Evolutionary conservation across 2,329 filamentous ascomycete genomes (phyloP).

Genomic region (Colletotrichum tamarilloi): DNA sequence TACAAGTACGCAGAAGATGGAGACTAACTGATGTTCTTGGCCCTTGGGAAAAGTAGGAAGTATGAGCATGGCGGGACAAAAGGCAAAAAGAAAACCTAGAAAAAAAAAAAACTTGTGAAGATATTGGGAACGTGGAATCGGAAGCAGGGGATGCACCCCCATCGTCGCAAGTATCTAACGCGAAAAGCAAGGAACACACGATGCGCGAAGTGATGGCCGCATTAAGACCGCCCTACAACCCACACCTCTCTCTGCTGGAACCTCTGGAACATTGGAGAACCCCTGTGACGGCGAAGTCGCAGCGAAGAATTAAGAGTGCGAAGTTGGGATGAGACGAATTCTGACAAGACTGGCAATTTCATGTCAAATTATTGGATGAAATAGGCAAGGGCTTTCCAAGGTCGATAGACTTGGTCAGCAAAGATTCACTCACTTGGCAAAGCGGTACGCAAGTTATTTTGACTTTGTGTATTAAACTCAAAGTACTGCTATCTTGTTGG

Average conservation of each 20-base stretch:
- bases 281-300: background rate
- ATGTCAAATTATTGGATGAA: background rate
- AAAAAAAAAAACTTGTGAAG: background rate
- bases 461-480: constrained; percentile 30
- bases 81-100: background rate
- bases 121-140: background rate
- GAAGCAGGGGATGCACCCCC: background rate
- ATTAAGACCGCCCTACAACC: background rate
- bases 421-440: background rate
- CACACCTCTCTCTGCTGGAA: background rate
- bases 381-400: background rate
- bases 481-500: constrained; percentile 29
- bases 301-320: background rate
- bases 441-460: background rate
- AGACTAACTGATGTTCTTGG: too few species aligned
- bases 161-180: background rate
- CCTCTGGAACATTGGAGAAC: background rate
- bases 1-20: too few species aligned
- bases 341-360: background rate
- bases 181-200: too few species aligned
- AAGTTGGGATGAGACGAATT: background rate
- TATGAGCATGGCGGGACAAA: too few species aligned
- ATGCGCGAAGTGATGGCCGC: constrained; percentile 2
- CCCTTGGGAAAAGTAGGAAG: too few species aligned
- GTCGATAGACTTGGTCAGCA: too few species aligned